Conservation (phyloP, 805 yeast genomes). For the Grigorovia transvaalensis region DNA sequence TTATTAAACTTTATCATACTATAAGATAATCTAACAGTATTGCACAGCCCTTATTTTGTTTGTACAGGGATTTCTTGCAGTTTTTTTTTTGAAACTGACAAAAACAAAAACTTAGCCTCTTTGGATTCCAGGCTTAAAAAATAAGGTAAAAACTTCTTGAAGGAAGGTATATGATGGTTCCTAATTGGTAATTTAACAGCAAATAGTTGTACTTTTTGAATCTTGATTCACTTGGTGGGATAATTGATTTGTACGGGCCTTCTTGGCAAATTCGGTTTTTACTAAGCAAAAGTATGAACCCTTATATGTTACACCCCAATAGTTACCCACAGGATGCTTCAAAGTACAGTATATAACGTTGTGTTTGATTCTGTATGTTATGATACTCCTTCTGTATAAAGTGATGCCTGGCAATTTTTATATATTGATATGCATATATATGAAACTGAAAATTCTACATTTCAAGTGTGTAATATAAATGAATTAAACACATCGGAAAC, state of each 20-base stretch:
- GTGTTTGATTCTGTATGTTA: neutral
- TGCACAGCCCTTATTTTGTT: neutral
- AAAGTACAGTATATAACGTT: neutral
- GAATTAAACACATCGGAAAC: neutral
- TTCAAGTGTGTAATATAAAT: neutral
- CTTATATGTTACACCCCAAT: no score
- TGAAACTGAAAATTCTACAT: no score
- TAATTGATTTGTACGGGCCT: no score
- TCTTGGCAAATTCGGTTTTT: neutral
- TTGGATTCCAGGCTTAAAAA: no score
- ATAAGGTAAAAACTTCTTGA: no score
- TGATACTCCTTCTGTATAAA: neutral
- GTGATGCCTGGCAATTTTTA: no score
- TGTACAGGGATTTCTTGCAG: neutral
- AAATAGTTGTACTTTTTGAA: no score
- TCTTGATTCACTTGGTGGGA: no score
- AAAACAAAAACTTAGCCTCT: neutral
- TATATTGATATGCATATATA: no score
- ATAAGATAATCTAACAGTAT: neutral
- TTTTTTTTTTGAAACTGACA: neutral
- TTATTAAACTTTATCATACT: neutral
- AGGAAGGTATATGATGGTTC: no score
- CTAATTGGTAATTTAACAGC: no score
- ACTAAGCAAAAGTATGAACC: neutral
- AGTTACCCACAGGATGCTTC: no score